phyloP scores from a whole-genome alignment of 768 basidiomycete species.

The Suillus plorans region DNA sequence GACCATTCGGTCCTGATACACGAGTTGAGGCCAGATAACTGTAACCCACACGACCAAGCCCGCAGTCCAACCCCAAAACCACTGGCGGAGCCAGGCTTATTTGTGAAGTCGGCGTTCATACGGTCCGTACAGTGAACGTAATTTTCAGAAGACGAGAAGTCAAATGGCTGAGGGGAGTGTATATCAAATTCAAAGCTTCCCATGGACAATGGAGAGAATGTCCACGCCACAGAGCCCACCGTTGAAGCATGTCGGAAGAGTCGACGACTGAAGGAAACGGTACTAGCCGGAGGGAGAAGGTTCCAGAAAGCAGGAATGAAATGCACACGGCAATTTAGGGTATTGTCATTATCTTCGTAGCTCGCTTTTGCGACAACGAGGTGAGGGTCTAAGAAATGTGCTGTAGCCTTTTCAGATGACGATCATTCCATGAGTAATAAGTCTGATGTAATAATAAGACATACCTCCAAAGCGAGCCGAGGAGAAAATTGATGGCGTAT shows the following conservation, averaged over 20 bases:
- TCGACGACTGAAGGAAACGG: constrained; percentile 47
- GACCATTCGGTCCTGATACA: constrained; percentile 52
- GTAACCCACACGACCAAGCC: constrained; percentile 49
- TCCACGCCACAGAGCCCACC: constrained; percentile 42
- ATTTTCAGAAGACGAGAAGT: constrained; percentile 28
- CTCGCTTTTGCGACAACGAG: constrained; percentile 41
- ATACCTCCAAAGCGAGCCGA: constrained; percentile 49
- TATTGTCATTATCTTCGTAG: constrained; percentile 51
- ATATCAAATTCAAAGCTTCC: constrained; percentile 41
- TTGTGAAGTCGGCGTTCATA: constrained; percentile 21
- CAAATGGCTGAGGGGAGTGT: constrained; percentile 42
- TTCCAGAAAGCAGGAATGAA: constrained; percentile 34
- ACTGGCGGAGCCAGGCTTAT: constrained; percentile 45
- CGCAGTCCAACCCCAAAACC: constrained; percentile 49
- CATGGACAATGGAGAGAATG: constrained; percentile 21
- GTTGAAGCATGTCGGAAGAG: constrained; percentile 50
- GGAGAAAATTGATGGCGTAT: constrained; percentile 78
- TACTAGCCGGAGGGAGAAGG: constrained; percentile 38
- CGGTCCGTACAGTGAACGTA: constrained; percentile 21
- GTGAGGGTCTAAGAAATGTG: constrained; percentile 42
- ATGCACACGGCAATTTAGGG: constrained; percentile 37
- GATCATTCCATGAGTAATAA: constrained; percentile 9
- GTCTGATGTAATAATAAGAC: constrained; percentile 17
- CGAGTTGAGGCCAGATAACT: constrained; percentile 47
- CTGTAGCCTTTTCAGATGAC: constrained; percentile 32